A percentile compares a stretch with the other conserved stretches of the same genome.
These are phyloP conservation scores for Passalora sequoiae DNA, from an alignment of 2,329 filamentous ascomycete species.

Conservation along the genomic window DNA sequence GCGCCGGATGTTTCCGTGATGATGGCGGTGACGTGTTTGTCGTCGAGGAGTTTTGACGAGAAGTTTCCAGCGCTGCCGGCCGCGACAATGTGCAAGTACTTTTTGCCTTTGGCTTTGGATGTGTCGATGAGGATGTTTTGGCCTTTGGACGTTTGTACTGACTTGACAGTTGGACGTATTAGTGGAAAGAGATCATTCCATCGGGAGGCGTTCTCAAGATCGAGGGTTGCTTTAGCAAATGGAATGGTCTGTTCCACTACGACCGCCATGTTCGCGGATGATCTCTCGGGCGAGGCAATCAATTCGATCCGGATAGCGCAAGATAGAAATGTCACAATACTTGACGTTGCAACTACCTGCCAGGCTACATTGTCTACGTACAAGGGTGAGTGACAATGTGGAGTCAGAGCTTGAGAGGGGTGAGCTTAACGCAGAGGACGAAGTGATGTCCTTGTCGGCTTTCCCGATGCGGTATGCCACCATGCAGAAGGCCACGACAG, in stretches of 20 bases:
- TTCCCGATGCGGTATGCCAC: slow-evolving; percentile 3
- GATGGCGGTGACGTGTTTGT: slow-evolving; percentile 32
- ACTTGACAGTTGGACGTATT: slow-evolving; percentile 30
- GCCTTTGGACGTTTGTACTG: slow-evolving; percentile 26
- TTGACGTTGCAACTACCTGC: neutral
- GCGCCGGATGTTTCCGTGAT: slow-evolving; percentile 25
- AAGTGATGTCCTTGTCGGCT: slow-evolving; percentile 3
- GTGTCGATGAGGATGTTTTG: slow-evolving; percentile 32
- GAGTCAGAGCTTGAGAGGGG: slow-evolving; percentile 1
- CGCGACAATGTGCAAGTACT: slow-evolving; percentile 28
- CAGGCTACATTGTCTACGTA: neutral
- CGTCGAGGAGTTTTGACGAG: slow-evolving; percentile 33
- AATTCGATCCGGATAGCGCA: too few species aligned
- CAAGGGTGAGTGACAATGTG: neutral
- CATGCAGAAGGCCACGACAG: too few species aligned
- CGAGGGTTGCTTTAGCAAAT: slow-evolving; percentile 26
- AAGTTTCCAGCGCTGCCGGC: slow-evolving; percentile 31
- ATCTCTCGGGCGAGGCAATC: too few species aligned
- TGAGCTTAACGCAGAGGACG: slow-evolving; percentile 1
- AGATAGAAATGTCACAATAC: slow-evolving; percentile 3
- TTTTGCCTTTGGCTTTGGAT: slow-evolving; percentile 23
- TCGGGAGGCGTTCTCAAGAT: slow-evolving; percentile 29
- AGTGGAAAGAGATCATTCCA: slow-evolving; percentile 34
- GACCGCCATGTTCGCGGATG: slow-evolving; percentile 28
- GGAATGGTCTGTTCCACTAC: slow-evolving; percentile 36